Base-by-base conservation (phyloP, 169 alveolate genomes). In the Plasmodium cynomolgi region DNA sequence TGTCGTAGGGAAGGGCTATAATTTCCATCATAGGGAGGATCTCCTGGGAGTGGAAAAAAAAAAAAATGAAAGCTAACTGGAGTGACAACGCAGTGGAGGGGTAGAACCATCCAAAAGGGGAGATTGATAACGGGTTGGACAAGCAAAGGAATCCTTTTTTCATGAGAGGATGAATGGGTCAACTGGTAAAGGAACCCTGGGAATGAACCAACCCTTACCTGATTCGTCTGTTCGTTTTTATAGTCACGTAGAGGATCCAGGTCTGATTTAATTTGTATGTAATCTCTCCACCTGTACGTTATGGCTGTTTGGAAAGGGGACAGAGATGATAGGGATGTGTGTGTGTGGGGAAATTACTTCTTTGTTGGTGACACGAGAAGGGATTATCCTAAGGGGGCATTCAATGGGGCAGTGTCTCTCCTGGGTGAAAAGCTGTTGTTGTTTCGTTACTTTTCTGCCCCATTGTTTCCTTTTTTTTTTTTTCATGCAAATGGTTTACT, bases 261-360 rank as follows among this genome's bases (percentile, higher is more conserved):
- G 3, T 81, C 31, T 4, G 86, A 47, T n/a, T 20, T 39, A 47
- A 81, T 81, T 81, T 81, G 29, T n/a, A 41, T 41, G 74, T 41
- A 37, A 17, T 44, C 72, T 9, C 86, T 81, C 86, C 86, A 81
- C 37, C 56, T 81, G 39, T 39, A 81, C 7, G 56, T 26, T n/a
- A 34, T 44, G 15, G 56, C 73, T 81, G 33, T 15, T 81, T 23
- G 26, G 56, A 44, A 80, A 80, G 26, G 23, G 23, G 56, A 80
- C 29, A 81, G 47, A 79, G 44, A 37, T 41, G 47, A 79, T 17
- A 81, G 31, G 56, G 15, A 81, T 3, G 26, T 47, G 13, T 41
- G 8, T 33, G 54, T n/a, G n/a, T n/a, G n/a, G n/a, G 39, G n/a
- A 44, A 47, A 15, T 81, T 47, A 39, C 9, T 15, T 44, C n/a